Base-by-base conservation (phyloP, 2,329 filamentous ascomycete species). In the Trichoderma guizhouense region DNA sequence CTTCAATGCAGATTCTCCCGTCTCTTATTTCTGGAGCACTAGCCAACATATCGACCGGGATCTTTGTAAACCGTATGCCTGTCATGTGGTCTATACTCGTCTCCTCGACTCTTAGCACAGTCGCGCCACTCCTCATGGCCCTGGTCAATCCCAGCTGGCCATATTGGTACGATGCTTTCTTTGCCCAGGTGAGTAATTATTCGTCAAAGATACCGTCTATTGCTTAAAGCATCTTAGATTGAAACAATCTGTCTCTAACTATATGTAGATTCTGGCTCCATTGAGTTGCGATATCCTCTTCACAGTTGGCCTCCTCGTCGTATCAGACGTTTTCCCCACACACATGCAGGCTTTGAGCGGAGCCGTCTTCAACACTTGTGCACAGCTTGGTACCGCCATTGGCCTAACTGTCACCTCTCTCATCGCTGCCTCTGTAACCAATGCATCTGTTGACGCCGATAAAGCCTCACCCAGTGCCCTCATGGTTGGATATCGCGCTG, bases 321-420 rank as follows among this genome's bases (percentile, higher is more conserved):
- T 90, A 8, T 83, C 84, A 0, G 84, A 87, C 15, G 83, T 82
- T 3, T 90, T 90, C 73, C 85, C 87, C 0, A 81, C 84, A n/a
- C 79, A 87, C 9, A 89, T 83, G 1, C 88, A 91, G 71, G 86
- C 86, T 0, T 79, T 91, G 0, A 88, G 88, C 0, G 89, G 89
- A 0, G 88, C 87, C 0, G 88, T 91, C 0, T 91, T 90, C 77
- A 90, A 89, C 73, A 89, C 88, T 0, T 81, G 86, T 0, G 80
- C 83, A 0, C 88, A 90, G 73, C 85, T 90, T 69, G 88, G 88
- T 0, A 84, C 79, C n/a, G 82, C 83, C 0, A 77, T 88, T 21
- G 86, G 85, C 1, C 72, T 88, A 9, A 84, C 84, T 0, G 74
- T 86, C 1, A 81, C 85, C 70, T 84, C 85, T 68, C 82, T 86